Conservation (phyloP, 2,329 filamentous ascomycete genomes). For the Mollisia scopiformis region DNA sequence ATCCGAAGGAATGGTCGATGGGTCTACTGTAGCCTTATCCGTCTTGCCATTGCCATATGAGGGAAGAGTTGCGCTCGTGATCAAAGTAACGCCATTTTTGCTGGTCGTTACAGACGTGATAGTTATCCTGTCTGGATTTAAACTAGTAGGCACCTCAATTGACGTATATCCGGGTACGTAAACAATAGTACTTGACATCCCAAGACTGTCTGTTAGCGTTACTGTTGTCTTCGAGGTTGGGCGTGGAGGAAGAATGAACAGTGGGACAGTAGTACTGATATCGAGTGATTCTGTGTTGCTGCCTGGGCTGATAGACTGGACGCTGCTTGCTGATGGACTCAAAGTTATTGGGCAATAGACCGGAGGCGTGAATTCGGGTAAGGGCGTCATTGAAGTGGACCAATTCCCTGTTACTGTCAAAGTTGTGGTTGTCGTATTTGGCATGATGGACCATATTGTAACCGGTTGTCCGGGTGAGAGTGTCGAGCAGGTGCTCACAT, state of each 20-base stretch:
- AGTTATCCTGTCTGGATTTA: neutral
- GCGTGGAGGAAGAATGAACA: neutral
- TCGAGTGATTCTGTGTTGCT: neutral
- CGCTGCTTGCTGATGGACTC: too few relatives aligned
- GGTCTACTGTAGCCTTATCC: slow-evolving; percentile 5
- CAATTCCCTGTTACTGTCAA: slow-evolving; percentile 24
- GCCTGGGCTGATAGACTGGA: neutral
- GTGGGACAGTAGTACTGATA: neutral
- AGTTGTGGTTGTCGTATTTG: slow-evolving; percentile 32
- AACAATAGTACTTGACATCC: neutral
- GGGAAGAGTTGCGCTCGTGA: slow-evolving; percentile 18
- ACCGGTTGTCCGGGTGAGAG: slow-evolving; percentile 18
- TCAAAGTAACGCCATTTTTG: slow-evolving; percentile 27
- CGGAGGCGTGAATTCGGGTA: slow-evolving; percentile 32
- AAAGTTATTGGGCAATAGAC: slow-evolving; percentile 24
- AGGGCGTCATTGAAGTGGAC: slow-evolving; percentile 13
- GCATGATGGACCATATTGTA: slow-evolving; percentile 27
- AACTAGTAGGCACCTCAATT: neutral
- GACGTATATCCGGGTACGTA: neutral
- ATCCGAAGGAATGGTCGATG: neutral
- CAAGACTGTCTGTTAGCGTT: neutral
- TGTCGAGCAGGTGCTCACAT: slow-evolving; percentile 5
- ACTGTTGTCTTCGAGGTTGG: neutral
- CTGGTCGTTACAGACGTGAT: slow-evolving; percentile 28
- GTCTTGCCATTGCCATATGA: slow-evolving; percentile 12